Percentiles rank a stretch among this genome's conserved stretches.
Evolutionary conservation across 2,329 filamentous ascomycete genomes (phyloP).

Genomic region (Venturia carpophila): DNA sequence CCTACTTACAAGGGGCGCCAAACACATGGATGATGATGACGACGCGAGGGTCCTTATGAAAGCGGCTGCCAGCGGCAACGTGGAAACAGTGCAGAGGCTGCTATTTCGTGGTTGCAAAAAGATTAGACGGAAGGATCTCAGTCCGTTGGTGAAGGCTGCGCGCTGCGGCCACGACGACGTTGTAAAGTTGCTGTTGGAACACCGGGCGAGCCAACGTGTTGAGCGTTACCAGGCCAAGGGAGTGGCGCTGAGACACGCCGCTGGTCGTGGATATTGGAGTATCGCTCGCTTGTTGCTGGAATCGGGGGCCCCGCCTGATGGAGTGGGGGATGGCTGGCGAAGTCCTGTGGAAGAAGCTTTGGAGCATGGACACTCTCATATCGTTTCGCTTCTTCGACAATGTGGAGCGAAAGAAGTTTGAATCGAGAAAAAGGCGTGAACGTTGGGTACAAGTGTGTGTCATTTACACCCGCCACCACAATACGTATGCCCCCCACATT

Average conservation of each 20-base stretch:
- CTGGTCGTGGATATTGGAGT: not conserved
- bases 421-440: no score
- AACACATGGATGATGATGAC: not conserved
- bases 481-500: no score
- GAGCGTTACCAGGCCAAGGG: not conserved
- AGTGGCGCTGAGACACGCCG: not conserved
- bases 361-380: not conserved
- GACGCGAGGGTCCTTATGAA: not conserved
- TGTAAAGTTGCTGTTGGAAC: not conserved
- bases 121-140: not conserved
- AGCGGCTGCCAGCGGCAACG: not conserved
- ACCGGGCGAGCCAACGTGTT: not conserved
- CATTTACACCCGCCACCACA: no score
- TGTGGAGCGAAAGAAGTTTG: not conserved
- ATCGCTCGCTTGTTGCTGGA: not conserved
- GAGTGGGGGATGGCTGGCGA: not conserved
- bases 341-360: not conserved
- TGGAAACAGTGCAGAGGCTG: not conserved
- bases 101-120: not conserved
- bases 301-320: not conserved
- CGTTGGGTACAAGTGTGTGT: no score
- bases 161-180: not conserved
- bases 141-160: constrained; percentile 3
- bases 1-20: constrained; percentile 2
- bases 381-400: not conserved